Percentiles rank a stretch among this genome's conserved stretches.
These are phyloP conservation scores for Hypoxylon sp. DNA, from an alignment of 2,329 filamentous ascomycete species.

Conservation along the genomic window DNA sequence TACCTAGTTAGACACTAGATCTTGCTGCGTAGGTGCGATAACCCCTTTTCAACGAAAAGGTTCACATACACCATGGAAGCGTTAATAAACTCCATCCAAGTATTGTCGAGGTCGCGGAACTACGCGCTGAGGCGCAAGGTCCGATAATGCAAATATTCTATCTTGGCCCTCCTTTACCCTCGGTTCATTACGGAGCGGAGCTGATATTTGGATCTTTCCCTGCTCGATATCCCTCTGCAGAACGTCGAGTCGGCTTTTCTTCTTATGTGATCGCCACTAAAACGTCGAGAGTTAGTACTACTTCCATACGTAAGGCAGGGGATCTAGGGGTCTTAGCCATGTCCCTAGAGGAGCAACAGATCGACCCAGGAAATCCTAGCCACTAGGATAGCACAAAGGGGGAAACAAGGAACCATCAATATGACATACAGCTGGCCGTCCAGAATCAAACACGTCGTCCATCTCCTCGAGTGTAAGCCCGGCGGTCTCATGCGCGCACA, in stretches of 20 bases:
- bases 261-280: constrained; percentile 64
- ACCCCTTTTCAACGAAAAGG: not conserved
- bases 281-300: not conserved
- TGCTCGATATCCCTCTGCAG: constrained; percentile 63
- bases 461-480: constrained; percentile 83
- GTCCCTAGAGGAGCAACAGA: not conserved
- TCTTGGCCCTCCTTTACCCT: not conserved
- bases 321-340: not conserved
- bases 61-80: not conserved
- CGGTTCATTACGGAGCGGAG: not conserved
- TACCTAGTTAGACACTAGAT: not conserved
- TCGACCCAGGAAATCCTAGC: not conserved
- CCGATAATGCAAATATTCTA: not conserved
- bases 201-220: constrained; percentile 52
- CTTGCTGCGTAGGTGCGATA: not conserved
- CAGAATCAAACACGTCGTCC: constrained; percentile 77
- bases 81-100: not conserved
- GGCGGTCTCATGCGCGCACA: constrained; percentile 74
- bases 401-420: not conserved
- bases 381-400: not conserved
- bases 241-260: constrained; percentile 61
- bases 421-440: constrained; percentile 59
- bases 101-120: not conserved
- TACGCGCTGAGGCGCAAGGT: not conserved
- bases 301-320: not conserved